Percentiles rank a stretch among this genome's conserved stretches.
Conservation (phyloP, 768 basidiomycete species). For the Infundibulicybe gibba region DNA sequence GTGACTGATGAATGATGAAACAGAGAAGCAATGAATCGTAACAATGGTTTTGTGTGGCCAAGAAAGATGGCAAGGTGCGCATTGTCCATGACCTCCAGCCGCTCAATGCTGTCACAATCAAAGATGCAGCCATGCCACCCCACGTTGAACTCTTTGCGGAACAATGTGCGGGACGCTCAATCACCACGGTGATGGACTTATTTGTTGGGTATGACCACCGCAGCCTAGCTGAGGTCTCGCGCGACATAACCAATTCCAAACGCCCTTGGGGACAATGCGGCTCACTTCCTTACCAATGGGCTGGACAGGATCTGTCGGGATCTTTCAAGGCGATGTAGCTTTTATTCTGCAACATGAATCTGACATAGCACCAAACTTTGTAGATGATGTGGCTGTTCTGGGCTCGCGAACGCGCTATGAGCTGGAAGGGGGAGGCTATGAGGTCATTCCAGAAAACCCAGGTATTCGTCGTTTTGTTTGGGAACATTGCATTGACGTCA, state of each 20-base stretch:
- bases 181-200: slow-evolving; percentile 19
- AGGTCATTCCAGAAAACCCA: slow-evolving; percentile 19
- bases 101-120: slow-evolving; percentile 24
- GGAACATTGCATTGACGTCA: slow-evolving; percentile 30
- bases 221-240: slow-evolving; percentile 13
- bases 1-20: too few relatives aligned
- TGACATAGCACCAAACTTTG: slow-evolving; percentile 12
- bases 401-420: slow-evolving; percentile 18
- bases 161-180: slow-evolving; percentile 12
- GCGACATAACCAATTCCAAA: slow-evolving; percentile 26
- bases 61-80: slow-evolving; percentile 21
- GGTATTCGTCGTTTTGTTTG: slow-evolving; percentile 27
- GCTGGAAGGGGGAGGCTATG: slow-evolving; percentile 5
- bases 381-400: slow-evolving; percentile 19
- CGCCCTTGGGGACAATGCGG: slow-evolving; percentile 15
- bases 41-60: slow-evolving; percentile 22
- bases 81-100: slow-evolving; percentile 25
- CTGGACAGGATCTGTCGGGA: slow-evolving; percentile 24
- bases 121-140: slow-evolving; percentile 20
- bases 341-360: slow-evolving; percentile 29
- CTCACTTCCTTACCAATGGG: slow-evolving; percentile 25
- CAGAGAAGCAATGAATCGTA: too few relatives aligned
- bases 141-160: slow-evolving; percentile 19
- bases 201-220: slow-evolving; percentile 27
- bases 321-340: slow-evolving; percentile 27